phyloP scores from a whole-genome alignment of 768 basidiomycete species.

The Gyrodon lividus region DNA sequence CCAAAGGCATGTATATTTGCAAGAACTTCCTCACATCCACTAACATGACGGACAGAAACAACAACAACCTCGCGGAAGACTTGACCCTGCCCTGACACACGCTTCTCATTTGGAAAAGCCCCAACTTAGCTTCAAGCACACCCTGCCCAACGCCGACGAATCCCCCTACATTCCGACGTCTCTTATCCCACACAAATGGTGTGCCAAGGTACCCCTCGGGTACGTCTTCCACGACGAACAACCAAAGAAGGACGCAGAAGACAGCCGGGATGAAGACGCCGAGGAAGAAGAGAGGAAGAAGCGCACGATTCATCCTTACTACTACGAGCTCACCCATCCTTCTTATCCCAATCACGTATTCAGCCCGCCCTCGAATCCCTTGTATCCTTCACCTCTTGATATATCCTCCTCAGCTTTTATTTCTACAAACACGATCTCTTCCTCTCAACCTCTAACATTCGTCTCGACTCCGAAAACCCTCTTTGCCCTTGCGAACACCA shows the following conservation, averaged over 20 bases:
- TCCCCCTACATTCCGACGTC: constrained; percentile 62
- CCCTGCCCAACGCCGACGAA: constrained; percentile 54
- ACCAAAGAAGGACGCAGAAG: constrained; percentile 20
- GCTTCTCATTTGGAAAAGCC: constrained; percentile 79
- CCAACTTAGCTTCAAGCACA: constrained; percentile 67
- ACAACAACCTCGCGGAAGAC: constrained; percentile 38
- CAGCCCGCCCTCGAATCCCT: constrained; percentile 44
- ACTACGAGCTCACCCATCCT: constrained; percentile 77
- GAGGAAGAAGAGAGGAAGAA: constrained; percentile 21
- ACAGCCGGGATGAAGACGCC: constrained; percentile 12
- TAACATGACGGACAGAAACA: constrained; percentile 31
- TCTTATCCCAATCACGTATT: constrained; percentile 72
- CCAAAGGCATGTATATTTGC: constrained; percentile 29
- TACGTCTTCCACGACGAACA: constrained; percentile 43
- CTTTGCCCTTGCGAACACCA: constrained; percentile 59
- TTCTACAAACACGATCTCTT: not conserved
- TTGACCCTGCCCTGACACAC: constrained; percentile 68
- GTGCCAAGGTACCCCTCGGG: constrained; percentile 82
- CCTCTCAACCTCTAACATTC: constrained; percentile 55
- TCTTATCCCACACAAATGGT: constrained; percentile 68
- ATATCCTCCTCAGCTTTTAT: constrained; percentile 34
- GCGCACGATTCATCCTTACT: constrained; percentile 69
- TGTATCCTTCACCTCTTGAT: constrained; percentile 57
- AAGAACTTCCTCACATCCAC: not conserved
- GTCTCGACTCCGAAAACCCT: constrained; percentile 60